phyloP scores from a whole-genome alignment of 1,139 yeast species.

The Yamadazyma aaseri region DNA sequence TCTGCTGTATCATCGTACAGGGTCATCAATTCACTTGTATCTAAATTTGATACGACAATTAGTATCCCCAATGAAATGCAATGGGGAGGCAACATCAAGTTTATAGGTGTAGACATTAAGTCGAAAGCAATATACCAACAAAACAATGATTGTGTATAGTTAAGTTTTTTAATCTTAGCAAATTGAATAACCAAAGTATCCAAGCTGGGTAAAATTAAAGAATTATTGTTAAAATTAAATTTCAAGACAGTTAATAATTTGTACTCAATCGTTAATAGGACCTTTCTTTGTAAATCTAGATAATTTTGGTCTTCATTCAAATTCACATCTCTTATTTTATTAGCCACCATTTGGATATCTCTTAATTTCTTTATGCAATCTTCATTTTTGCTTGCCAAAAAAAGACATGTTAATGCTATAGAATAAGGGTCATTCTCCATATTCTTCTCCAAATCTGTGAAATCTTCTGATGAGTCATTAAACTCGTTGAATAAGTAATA shows the following conservation, averaged over 20 bases:
- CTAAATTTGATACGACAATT: conserved; percentile 40
- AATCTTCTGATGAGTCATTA: conserved; percentile 31
- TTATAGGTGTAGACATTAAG: conserved; percentile 67
- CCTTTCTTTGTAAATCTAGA: conserved; percentile 51
- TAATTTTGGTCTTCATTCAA: conserved; percentile 23
- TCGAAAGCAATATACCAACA: conserved; percentile 82
- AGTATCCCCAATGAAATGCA: conserved; percentile 71
- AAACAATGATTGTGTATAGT: conserved; percentile 45
- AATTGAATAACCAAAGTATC: conserved; percentile 73
- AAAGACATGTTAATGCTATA: conserved; percentile 70
- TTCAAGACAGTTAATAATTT: conserved; percentile 71
- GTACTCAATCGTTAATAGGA: conserved; percentile 59
- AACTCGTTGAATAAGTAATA: conserved; percentile 65
- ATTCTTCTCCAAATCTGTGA: conserved; percentile 20
- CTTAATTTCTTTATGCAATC: conserved; percentile 82
- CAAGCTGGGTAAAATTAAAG: conserved; percentile 43
- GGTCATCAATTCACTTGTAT: conserved; percentile 34
- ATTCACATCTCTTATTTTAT: conserved; percentile 35
- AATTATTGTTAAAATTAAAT: conserved; percentile 67
- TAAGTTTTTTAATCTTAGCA: conserved; percentile 52
- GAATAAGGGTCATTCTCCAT: conserved; percentile 46
- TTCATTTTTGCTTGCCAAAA: conserved; percentile 79
- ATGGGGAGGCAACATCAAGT: conserved; percentile 76
- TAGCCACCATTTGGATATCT: conserved; percentile 52
- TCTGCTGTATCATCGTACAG: conserved; percentile 18